Evolutionary conservation across 345 rosid genomes (phyloP), one percentile per base, ranked within the genome.

Genomic region (Angophora floribunda): DNA sequence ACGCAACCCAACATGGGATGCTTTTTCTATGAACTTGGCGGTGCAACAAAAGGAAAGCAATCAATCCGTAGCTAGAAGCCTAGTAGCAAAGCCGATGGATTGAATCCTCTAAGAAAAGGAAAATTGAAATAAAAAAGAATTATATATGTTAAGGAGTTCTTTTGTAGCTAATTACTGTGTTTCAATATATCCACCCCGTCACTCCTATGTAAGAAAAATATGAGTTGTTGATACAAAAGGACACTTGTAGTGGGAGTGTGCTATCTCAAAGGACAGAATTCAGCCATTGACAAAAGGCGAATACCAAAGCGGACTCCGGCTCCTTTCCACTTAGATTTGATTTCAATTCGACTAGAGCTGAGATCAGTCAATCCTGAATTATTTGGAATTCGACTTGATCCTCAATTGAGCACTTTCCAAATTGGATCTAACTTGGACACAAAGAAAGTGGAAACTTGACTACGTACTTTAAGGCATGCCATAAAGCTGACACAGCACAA

Each of bases 221-320:
- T 32, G 24, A 13, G 12, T 12, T 63, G 9, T 67, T 4, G 12
- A 67, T 67, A 30, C 24, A 32, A 30, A 32, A 8, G 13, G 6
- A 36, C 7, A 9, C 30, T 28, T 2, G 30, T 16, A 63, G 14
- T 0, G 14, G 0, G 36, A 17, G 2, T 3, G 32, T n/a, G 75
- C 36, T 67, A 32, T 67, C 79, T 67, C 1, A 0, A 32, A 32
- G 0, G 45, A 67, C 16, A 67, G 6, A 67, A 67, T 67, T 6
- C 13, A 32, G 6, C 7, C 12, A 32, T 32, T 67, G 21, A 16
- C 22, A 32, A 67, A 67, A 32, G 22, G 22, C 21, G 3, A 32
- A 67, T 16, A 22, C 45, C 44, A 67, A 67, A 67, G 22, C 0
- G 2, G 61, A 55, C 28, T 55, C 61, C 13, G 9, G 24, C 28